Evolutionary conservation across 2,329 filamentous ascomycete species (phyloP).

Genomic region (Alternaria arbusti): DNA sequence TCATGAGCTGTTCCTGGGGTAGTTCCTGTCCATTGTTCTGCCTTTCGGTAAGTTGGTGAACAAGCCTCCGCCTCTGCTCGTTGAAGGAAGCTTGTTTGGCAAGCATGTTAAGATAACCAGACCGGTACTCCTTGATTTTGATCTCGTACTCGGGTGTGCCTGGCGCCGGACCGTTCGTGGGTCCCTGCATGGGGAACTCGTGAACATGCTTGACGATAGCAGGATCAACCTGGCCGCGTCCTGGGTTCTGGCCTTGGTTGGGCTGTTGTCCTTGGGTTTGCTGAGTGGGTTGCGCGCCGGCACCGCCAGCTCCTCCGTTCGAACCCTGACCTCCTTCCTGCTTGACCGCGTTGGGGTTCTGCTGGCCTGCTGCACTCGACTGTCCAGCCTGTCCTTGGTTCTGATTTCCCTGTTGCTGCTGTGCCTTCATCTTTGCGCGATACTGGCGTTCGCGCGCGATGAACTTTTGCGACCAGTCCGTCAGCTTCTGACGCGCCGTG

Average conservation of each 20-base stretch:
- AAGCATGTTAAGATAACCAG: conserved; percentile 44
- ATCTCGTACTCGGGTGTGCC: conserved; percentile 46
- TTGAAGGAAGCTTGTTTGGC: conserved; percentile 39
- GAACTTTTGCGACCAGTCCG: conserved; percentile 57
- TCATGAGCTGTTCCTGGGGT: conserved; percentile 34
- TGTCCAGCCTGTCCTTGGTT: conserved; percentile 31
- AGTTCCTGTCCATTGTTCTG: conserved; percentile 42
- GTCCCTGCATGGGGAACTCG: conserved; percentile 42
- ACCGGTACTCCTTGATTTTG: conserved; percentile 46
- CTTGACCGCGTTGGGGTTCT: conserved; percentile 35
- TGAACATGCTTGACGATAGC: conserved; percentile 48
- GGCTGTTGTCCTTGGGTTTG: conserved; percentile 20
- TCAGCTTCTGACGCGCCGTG: conserved; percentile 58
- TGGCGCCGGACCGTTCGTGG: conserved; percentile 29
- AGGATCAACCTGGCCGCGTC: conserved; percentile 28
- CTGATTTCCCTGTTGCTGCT: conserved; percentile 24
- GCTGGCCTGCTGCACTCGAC: conserved; percentile 35
- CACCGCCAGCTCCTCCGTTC: conserved; percentile 5
- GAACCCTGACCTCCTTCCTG: conserved; percentile 24
- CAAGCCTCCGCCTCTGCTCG: conserved; percentile 33
- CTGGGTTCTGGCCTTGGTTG: conserved; percentile 14
- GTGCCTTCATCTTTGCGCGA: conserved; percentile 46
- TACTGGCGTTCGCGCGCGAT: conserved; percentile 57
- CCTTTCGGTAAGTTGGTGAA: conserved; percentile 39
- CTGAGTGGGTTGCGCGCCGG: conserved; percentile 7